A percentile compares a stretch with the other conserved stretches of the same genome.
phyloP scores from a whole-genome alignment of 768 basidiomycete genomes.

The Asterophora lycoperdoides region DNA sequence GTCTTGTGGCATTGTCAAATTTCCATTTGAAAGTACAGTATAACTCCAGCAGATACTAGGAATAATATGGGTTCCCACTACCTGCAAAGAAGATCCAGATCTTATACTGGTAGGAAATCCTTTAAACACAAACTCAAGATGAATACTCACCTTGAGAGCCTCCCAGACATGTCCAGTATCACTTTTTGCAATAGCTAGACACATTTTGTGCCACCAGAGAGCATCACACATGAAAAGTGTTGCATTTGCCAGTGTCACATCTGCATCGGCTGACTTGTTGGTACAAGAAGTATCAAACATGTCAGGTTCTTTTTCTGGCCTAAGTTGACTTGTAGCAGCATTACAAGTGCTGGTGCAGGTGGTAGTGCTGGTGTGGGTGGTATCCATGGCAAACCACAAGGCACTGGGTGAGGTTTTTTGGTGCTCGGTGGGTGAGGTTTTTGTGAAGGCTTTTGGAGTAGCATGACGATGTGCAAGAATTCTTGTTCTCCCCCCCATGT shows the following conservation, averaged over 20 bases:
- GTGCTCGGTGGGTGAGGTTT: background rate
- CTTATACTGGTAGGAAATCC: background rate
- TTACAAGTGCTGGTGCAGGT: no score
- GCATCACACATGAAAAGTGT: conserved; percentile 20
- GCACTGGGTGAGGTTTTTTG: conserved; percentile 4
- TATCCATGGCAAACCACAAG: background rate
- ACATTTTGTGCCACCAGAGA: conserved; percentile 21
- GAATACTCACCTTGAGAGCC: conserved; percentile 13
- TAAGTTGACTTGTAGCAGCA: no score
- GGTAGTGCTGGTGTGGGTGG: background rate
- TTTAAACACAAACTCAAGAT: background rate
- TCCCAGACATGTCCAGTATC: conserved; percentile 23
- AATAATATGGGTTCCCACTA: conserved; percentile 22
- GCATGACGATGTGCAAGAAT: no score
- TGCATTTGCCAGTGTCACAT: conserved; percentile 18
- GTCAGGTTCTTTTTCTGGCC: no score
- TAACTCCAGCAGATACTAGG: conserved; percentile 22
- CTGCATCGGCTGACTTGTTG: background rate
- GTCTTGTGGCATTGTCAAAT: background rate
- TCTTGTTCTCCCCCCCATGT: no score
- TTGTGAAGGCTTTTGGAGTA: conserved; percentile 5
- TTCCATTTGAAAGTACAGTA: conserved; percentile 20
- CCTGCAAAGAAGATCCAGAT: conserved; percentile 25
- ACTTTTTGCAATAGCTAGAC: conserved; percentile 19
- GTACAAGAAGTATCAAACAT: no score